Percentiles rank a stretch among this genome's conserved stretches.
Conservation (phyloP, 2,329 filamentous ascomycete species). For the Ramichloridium luteum region DNA sequence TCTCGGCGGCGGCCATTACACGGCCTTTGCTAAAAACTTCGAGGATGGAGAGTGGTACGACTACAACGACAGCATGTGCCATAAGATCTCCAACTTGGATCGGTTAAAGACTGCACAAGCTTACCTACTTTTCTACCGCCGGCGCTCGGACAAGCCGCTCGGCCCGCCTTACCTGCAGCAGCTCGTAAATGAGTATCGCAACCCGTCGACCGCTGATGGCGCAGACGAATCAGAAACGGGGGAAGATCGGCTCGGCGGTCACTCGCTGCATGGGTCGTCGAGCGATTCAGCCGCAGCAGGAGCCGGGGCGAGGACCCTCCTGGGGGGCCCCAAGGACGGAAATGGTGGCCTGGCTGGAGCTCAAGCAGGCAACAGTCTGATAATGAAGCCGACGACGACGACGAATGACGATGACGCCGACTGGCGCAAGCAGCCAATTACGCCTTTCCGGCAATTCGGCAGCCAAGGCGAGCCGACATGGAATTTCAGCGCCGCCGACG, state of each 20-base stretch:
- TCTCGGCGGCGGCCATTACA: constrained; percentile 91
- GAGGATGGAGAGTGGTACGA: constrained; percentile 84
- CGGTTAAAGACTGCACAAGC: constrained; percentile 50
- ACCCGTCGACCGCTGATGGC: constrained; percentile 36
- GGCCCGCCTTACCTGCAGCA: constrained; percentile 65
- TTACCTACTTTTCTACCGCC: constrained; percentile 91
- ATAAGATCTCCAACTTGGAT: constrained; percentile 12
- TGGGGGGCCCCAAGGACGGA: constrained; percentile 6
- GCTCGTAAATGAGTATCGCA: constrained; percentile 53
- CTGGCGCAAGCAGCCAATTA: background rate
- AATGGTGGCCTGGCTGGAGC: constrained; percentile 13
- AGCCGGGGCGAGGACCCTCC: constrained; percentile 20
- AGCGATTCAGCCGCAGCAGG: constrained; percentile 72
- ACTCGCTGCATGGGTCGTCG: constrained; percentile 83
- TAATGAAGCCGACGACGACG: constrained; percentile 12
- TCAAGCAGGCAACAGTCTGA: constrained; percentile 18
- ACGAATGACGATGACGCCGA: constrained; percentile 2
- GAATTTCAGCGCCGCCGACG: background rate
- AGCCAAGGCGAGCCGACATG: background rate
- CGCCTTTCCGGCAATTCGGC: background rate
- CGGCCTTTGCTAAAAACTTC: constrained; percentile 87
- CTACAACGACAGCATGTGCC: constrained; percentile 64
- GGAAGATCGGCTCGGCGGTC: constrained; percentile 81
- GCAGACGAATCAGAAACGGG: constrained; percentile 44
- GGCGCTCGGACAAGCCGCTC: constrained; percentile 62